These are phyloP conservation scores for Suaeda aralocaspica DNA, from an alignment of 148 eudicot genomes.

Conservation along the genomic window DNA sequence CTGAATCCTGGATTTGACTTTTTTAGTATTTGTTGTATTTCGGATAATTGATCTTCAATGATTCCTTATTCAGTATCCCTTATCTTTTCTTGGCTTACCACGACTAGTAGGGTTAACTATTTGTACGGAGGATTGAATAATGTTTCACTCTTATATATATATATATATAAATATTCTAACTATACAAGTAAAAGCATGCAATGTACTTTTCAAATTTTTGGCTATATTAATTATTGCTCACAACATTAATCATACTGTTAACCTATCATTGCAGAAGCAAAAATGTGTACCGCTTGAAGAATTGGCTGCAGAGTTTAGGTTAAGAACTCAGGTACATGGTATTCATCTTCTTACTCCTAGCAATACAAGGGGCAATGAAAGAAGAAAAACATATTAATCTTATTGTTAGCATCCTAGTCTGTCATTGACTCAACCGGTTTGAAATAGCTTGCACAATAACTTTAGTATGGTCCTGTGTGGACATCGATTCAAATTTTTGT, in stretches of 20 bases:
- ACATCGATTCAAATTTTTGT: too few relatives aligned
- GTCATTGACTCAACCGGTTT: background rate
- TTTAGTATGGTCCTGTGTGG: too few relatives aligned
- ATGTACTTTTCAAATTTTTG: too few relatives aligned
- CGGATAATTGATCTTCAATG: too few relatives aligned
- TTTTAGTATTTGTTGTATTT: too few relatives aligned
- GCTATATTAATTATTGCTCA: background rate
- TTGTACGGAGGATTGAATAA: too few relatives aligned
- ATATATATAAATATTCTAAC: too few relatives aligned
- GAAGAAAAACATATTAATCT: background rate
- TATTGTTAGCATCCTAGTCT: background rate
- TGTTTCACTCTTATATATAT: too few relatives aligned
- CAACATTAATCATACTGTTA: slow-evolving; percentile 4
- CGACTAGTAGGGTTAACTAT: too few relatives aligned
- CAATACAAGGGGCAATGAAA: background rate
- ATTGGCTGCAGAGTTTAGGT: slow-evolving; percentile 94
- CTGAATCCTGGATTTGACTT: background rate
- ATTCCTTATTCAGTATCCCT: too few relatives aligned
- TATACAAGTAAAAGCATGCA: background rate
- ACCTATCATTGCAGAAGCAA: slow-evolving; percentile 58
- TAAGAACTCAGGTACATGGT: slow-evolving; percentile 73
- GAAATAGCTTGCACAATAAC: background rate
- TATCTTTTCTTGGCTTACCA: too few relatives aligned
- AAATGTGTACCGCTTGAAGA: slow-evolving; percentile 94
- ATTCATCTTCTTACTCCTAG: background rate